These are phyloP conservation scores for Linnemannia zychae DNA, from an alignment of 192 early-diverging fungal genomes.

Conservation along the genomic window DNA sequence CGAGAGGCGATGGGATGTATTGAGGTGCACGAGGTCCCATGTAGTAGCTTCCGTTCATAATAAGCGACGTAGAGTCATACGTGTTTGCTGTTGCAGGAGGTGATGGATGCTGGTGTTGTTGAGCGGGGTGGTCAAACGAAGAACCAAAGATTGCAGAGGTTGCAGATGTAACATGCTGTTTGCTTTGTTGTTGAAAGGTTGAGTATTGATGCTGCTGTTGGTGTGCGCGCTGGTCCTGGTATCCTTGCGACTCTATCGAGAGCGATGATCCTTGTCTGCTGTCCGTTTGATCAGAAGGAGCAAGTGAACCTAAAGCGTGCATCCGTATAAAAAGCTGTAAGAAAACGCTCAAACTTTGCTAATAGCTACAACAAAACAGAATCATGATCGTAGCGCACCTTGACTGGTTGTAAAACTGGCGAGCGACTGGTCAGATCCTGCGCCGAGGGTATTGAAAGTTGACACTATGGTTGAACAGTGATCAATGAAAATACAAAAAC, in stretches of 20 bases:
- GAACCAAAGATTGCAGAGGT: slow-evolving; percentile 53
- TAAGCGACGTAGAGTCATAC: slow-evolving; percentile 15
- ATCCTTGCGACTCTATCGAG: not conserved
- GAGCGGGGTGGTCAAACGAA: slow-evolving; percentile 21
- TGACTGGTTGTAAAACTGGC: slow-evolving; percentile 29
- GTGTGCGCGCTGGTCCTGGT: not conserved
- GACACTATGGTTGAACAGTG: slow-evolving; percentile 12
- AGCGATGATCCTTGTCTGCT: slow-evolving; percentile 20
- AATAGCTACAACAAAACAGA: not conserved
- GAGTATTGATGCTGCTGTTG: not conserved
- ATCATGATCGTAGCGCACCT: slow-evolving; percentile 10
- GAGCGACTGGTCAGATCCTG: slow-evolving; percentile 26
- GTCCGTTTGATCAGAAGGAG: not conserved
- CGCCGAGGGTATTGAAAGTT: slow-evolving; percentile 18
- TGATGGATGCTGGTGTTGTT: not conserved
- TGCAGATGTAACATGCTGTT: slow-evolving; percentile 21
- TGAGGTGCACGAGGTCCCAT: slow-evolving; percentile 47
- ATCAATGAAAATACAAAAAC: not conserved
- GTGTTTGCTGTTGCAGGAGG: not conserved
- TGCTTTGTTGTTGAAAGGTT: slow-evolving; percentile 3
- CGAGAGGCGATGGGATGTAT: slow-evolving; percentile 45
- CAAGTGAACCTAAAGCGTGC: slow-evolving; percentile 15
- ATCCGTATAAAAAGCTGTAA: not conserved
- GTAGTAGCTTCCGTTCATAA: slow-evolving; percentile 40
- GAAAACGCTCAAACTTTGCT: not conserved